These are phyloP conservation scores for Rubia yunnanensis DNA, from an alignment of 257 asterid genomes.

Conservation along the genomic window DNA sequence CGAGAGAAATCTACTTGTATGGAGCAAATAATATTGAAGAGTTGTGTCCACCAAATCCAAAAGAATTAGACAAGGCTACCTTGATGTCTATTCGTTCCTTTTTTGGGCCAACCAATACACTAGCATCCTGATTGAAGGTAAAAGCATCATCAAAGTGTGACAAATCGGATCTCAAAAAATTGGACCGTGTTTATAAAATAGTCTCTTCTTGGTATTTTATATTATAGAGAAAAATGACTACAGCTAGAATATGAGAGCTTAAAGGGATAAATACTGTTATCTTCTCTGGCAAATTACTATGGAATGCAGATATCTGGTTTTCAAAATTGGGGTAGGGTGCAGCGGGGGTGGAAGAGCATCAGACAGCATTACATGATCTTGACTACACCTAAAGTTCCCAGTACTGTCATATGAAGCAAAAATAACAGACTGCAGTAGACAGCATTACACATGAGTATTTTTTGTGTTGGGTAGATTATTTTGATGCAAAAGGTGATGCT, in stretches of 20 bases:
- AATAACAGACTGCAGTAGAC: background rate
- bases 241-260: background rate
- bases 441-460: background rate
- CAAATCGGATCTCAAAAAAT: no score
- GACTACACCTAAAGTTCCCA: background rate
- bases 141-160: constrained; percentile 8
- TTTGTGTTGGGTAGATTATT: background rate
- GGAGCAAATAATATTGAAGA: constrained; percentile 89
- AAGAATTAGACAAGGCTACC: constrained; percentile 87
- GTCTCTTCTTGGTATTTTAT: background rate
- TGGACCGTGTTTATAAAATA: background rate
- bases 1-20: constrained; percentile 37
- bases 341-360: background rate
- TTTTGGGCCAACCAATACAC: constrained; percentile 59
- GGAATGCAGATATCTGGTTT: background rate
- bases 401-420: background rate
- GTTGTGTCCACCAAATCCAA: constrained; percentile 93
- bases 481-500: background rate
- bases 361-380: background rate
- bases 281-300: background rate
- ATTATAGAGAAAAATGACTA: background rate
- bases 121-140: constrained; percentile 51
- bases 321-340: background rate
- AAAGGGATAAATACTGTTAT: no score
- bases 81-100: constrained; percentile 65